Evolutionary conservation across 2,329 filamentous ascomycete genomes (phyloP), one percentile per base, ranked within the genome.

Genomic region (Paecilomyces sp.): DNA sequence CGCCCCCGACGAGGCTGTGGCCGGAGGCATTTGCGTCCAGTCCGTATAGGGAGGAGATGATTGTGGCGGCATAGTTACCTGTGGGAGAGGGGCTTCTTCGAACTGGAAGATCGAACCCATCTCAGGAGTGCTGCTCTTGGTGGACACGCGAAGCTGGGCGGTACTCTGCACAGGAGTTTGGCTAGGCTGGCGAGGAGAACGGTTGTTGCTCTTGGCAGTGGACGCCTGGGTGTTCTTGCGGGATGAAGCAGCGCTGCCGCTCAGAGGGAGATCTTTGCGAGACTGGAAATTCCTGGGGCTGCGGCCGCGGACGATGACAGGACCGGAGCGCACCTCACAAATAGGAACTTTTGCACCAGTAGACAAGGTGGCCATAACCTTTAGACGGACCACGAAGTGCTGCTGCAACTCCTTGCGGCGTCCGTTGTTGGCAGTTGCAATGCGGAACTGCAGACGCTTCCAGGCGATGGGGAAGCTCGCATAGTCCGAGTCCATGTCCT

Each of bases 211-310:
- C 8, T 69, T 69, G n/a, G 70, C 65, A 34, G 65, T 65, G 52
- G 70, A 69, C 47, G 70, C 71, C 61, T 75, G 74, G 54, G 87
- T 77, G 36, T 86, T 87, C 71, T 94, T 92, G 50, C 91, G 86
- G n/a, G 88, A 83, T 30, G 90, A 90, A 28, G 88, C 87, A 24
- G 88, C 88, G 64, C 89, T 91, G 15, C 90, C 90, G 58, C 91
- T 84, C 54, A 97, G 82, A 2, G 93, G 92, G 62, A 96, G 89
- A 73, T 97, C 93, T 74, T 96, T 97, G 57, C 93, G 84, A 9
- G 92, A 89, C 74, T 96, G 92, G 74, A 97, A 97, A 75, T 97
- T 97, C 41, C 93, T 85, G 3, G 93, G 93, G 74, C 92, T 97
- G 67, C 93, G 85, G 36, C 93, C 93, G 62, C 93, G 88, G 31